Base-by-base conservation (phyloP, 495 filamentous ascomycete genomes). In the Ascodesmis nigricans region DNA sequence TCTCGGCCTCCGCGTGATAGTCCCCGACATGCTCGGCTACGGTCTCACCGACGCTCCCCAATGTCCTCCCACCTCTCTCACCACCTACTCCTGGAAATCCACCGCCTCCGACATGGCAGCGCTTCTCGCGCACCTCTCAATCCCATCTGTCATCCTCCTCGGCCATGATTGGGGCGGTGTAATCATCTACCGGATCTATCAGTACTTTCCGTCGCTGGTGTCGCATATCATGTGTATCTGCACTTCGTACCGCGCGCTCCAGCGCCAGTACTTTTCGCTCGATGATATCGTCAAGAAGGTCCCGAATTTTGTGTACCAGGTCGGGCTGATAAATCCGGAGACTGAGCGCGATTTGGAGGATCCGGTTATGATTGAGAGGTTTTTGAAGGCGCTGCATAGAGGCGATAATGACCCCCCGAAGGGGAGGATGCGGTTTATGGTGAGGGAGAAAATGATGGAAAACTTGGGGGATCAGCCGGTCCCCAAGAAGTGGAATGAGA, bases 81-180 rank as follows among this genome's bases (percentile, higher is more conserved):
- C 57, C 7, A 55, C 64, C 21, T 90, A 83, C 55, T 66, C 65
- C 7, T 61, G 66, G 51, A 84, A 81, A 50, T 65, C 62, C 27
- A 65, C 69, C 37, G 65, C 75, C 14, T 64, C 71, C 26, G 77
- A 83, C 47, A 66, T 90, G 44, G 67, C 63, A 14, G 67, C 64
- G 38, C 59, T 81, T 5, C 66, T 72, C 3, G 45, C 51, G 3
- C 62, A 70, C 14, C 55, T 84, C 14, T 60, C 67, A 14, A 61
- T 62, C 23, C 50, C 55, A 6, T 58, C 53, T 5, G 69, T 79
- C 41, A 71, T 90, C 18, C 60, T 91, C 8, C 75, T 76, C 9
- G 81, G 79, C 5, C 81, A 91, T 51, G 81, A 91, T 53, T 91
- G 82, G 83, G 66, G 69, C 40, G 67, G 68, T 21, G 55, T 53